Base-by-base conservation (phyloP, 2,329 filamentous ascomycete genomes). In the Bipolaris sorokiniana region DNA sequence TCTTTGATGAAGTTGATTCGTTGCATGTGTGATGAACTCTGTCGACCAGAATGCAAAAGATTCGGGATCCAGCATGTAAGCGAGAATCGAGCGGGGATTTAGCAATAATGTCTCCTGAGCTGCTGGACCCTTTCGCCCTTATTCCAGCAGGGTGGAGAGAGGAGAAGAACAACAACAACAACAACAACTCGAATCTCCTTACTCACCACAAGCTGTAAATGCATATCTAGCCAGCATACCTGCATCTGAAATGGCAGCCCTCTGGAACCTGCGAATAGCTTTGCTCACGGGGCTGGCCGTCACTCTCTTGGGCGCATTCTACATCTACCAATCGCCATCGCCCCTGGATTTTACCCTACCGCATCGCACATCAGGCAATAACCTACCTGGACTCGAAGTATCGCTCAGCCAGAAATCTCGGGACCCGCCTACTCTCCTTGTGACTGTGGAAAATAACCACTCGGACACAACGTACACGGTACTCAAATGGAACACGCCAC, bases 401-500 rank as follows among this genome's bases (percentile, higher is more conserved):
- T 67, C 60, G 36, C 61, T 75, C 13, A 61, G 64, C 2, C 74
- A 77, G 49, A 66, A 64, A 7, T 70, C 69, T 7, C 64, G 59
- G 7, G 62, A 59, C 15, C 74, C 75, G 1, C 71, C 72, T 7
- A 70, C 71, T 0, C 47, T 79, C 11, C 66, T 71, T 13, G 68
- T 79, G 20, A 76, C 71, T 1, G 62, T 79, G 46, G 71, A 72
- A 9, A 80, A 79, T 53, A 68, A 64, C 37, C 68, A 69, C 41
- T 68, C 71, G 1, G 59, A 66, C 7, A 69, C 69, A 2, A 62
- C 74, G 1, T 72, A 76, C 54, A 77, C 77, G 0, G 48, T 80
- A 7, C 63, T 77, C 22, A 74, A 69, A 60, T 80, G 78, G 78
- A 70, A 74, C 45, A 77, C 77, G 1, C 78, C 78, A 5, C 64